Conservation (phyloP, 441 rosid genomes). For the Biscutella auriculata region DNA sequence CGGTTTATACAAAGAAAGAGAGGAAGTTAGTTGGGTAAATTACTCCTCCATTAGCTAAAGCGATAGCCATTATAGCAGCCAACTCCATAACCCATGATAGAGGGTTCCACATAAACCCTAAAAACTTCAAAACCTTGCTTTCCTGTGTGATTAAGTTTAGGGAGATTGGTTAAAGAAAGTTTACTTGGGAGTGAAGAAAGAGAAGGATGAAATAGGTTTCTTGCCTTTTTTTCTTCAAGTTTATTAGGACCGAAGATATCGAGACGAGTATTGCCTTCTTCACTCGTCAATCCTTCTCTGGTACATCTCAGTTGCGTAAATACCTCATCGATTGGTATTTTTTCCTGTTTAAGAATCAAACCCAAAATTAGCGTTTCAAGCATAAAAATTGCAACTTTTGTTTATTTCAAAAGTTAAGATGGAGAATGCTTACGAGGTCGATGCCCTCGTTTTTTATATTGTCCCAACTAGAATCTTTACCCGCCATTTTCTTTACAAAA, state of each 20-base stretch:
- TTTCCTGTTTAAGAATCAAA: constrained; percentile 26
- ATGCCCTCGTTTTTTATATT: constrained; percentile 52
- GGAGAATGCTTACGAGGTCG: constrained; percentile 35
- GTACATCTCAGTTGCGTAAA: constrained; percentile 41
- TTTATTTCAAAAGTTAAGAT: background rate
- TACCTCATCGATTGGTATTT: constrained; percentile 44
- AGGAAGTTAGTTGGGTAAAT: background rate
- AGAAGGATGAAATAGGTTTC: background rate
- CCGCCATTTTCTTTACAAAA: constrained; percentile 25
- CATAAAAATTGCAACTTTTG: too few species aligned
- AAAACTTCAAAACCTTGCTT: constrained; percentile 52
- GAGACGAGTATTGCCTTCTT: constrained; percentile 41
- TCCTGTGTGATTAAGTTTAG: constrained; percentile 30
- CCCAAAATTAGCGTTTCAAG: background rate
- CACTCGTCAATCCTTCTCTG: constrained; percentile 35
- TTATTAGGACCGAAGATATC: constrained; percentile 48
- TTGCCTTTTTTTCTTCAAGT: constrained; percentile 50
- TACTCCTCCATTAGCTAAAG: constrained; percentile 55
- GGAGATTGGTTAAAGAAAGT: background rate
- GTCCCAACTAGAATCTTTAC: constrained; percentile 42
- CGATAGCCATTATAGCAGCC: constrained; percentile 59
- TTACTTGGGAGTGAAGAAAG: constrained; percentile 9
- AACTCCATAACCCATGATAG: constrained; percentile 59
- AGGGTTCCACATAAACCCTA: constrained; percentile 68
- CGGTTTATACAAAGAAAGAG: background rate